These are phyloP conservation scores for Plenodomus tracheiphilus DNA, from an alignment of 2,329 filamentous ascomycete genomes.

Conservation along the genomic window DNA sequence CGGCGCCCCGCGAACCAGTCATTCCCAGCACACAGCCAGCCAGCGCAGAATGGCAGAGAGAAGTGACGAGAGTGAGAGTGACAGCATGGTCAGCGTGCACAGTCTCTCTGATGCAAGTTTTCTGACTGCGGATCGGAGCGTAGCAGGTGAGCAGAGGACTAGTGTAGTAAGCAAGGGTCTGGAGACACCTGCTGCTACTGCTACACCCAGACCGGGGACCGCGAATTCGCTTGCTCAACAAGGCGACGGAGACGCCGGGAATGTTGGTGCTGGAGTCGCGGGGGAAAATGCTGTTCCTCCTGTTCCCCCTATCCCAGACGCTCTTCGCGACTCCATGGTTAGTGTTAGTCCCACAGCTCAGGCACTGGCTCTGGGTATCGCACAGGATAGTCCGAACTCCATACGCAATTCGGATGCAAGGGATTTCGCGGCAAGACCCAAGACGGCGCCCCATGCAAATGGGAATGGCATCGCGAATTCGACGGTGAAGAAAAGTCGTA, in stretches of 20 bases:
- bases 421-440: constrained; percentile 22
- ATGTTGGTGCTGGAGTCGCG: not conserved
- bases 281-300: constrained; percentile 26
- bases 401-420: not conserved
- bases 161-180: not conserved
- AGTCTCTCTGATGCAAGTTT: constrained; percentile 67
- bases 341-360: not conserved
- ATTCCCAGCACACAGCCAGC: constrained; percentile 26
- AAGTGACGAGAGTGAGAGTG: constrained; percentile 57
- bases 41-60: constrained; percentile 49
- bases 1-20: constrained; percentile 30
- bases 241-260: constrained; percentile 1
- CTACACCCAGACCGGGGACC: constrained; percentile 22
- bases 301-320: constrained; percentile 39
- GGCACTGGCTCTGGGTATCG: not conserved
- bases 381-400: no score
- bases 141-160: not conserved
- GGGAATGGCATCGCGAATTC: not conserved
- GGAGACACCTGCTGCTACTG: constrained; percentile 26
- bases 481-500: constrained; percentile 25
- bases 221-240: constrained; percentile 4
- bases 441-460: constrained; percentile 24
- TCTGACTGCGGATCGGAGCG: constrained; percentile 29
- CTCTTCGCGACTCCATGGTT: constrained; percentile 24
- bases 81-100: constrained; percentile 74